Conservation (phyloP, 106 monocot genomes). For the Phalaenopsis equestris region DNA sequence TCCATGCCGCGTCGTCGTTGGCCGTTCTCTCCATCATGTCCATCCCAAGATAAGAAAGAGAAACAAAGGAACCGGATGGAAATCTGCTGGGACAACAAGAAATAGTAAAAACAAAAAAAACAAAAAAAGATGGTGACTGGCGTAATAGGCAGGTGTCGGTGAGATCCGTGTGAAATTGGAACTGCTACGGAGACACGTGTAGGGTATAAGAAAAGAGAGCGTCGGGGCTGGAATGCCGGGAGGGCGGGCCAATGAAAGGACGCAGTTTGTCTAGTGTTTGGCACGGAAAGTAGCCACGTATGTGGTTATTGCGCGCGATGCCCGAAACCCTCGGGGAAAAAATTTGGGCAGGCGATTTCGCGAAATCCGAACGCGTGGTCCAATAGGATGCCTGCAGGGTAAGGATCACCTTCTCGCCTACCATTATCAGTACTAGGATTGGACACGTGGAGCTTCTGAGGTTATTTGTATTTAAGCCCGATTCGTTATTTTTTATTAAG, state of each 20-base stretch:
- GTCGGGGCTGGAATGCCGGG: neutral
- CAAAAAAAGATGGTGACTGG: neutral
- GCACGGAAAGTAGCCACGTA: neutral
- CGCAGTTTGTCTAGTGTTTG: neutral
- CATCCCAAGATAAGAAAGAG: neutral
- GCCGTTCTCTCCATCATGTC: slow-evolving; percentile 21
- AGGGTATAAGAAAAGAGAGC: neutral
- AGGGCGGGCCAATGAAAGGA: neutral
- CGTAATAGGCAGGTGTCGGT: neutral
- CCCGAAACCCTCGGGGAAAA: neutral
- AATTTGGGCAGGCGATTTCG: neutral
- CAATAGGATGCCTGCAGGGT: neutral
- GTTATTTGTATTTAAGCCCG: neutral
- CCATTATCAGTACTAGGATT: neutral
- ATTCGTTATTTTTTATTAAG: too few species aligned
- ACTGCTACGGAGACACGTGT: neutral
- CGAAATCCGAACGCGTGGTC: neutral
- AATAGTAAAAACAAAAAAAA: neutral
- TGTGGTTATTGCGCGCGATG: neutral
- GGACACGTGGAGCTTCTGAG: neutral
- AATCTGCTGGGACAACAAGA: neutral
- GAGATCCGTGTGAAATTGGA: neutral
- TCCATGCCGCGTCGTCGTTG: slow-evolving; percentile 44
- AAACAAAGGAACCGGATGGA: neutral
- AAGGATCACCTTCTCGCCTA: neutral